Percentiles rank a stretch among this genome's conserved stretches.
phyloP scores from a whole-genome alignment of 192 early-diverging fungal species.

The Podochytrium sp. region DNA sequence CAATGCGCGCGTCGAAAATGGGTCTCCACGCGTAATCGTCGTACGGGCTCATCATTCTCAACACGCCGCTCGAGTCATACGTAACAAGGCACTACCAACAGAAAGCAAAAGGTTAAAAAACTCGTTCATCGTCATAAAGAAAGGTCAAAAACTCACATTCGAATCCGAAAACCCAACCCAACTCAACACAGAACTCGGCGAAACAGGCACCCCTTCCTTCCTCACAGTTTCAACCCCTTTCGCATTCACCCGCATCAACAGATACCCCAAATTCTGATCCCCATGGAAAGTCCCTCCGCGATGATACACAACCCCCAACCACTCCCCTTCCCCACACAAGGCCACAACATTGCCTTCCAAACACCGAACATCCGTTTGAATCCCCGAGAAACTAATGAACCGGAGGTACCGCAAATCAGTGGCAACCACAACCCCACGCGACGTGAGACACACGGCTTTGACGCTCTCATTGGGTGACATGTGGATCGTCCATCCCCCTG shows the following conservation, averaged over 20 bases:
- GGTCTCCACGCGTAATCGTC: constrained; percentile 80
- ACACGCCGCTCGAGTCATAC: constrained; percentile 80
- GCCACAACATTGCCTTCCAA: constrained; percentile 55
- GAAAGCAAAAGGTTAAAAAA: neutral
- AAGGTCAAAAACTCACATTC: constrained; percentile 48
- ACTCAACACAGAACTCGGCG: constrained; percentile 59
- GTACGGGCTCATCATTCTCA: constrained; percentile 74
- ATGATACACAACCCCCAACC: constrained; percentile 55
- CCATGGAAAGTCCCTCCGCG: constrained; percentile 49
- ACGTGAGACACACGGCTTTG: constrained; percentile 72
- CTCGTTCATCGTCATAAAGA: neutral
- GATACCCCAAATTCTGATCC: constrained; percentile 62
- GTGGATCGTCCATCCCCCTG: constrained; percentile 44
- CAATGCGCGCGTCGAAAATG: constrained; percentile 65
- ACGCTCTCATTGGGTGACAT: neutral
- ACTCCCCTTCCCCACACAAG: constrained; percentile 43
- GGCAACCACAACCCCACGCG: constrained; percentile 65
- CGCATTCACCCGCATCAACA: constrained; percentile 63
- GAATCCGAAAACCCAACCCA: constrained; percentile 90
- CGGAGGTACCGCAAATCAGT: constrained; percentile 80
- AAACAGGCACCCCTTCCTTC: constrained; percentile 66
- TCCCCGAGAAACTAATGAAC: constrained; percentile 76
- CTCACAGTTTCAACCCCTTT: constrained; percentile 51
- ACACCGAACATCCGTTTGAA: constrained; percentile 75
- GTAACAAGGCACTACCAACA: constrained; percentile 63